Evolutionary conservation across 225 moss, liverwort and hornwort species (phyloP).

Genomic region (Physcomitrellopsis africana): DNA sequence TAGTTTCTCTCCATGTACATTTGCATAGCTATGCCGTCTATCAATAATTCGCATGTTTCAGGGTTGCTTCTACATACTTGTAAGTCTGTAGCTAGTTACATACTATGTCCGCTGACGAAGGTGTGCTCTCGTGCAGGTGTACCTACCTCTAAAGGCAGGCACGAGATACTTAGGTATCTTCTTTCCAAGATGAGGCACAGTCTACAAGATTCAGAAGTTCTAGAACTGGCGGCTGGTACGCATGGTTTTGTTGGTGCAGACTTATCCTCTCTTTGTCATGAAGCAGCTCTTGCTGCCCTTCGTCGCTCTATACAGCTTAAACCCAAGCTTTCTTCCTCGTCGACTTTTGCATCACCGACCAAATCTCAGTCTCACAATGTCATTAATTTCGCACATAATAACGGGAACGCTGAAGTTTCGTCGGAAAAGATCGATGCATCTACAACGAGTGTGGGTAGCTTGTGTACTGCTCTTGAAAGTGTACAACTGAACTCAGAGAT

Average conservation of each 20-base stretch:
- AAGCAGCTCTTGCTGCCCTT: conserved; percentile 92
- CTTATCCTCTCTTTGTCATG: conserved; percentile 84
- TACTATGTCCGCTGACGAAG: conserved; percentile 7
- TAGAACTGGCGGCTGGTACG: conserved; percentile 79
- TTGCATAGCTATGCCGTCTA: conserved; percentile 2
- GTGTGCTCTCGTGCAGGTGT: conserved; percentile 62
- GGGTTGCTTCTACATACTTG: conserved; percentile 9
- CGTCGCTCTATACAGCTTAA: conserved; percentile 50
- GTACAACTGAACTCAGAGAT: conserved; percentile 25
- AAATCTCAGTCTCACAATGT: conserved; percentile 21
- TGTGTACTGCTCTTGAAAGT: conserved; percentile 48
- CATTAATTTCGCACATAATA: conserved; percentile 7
- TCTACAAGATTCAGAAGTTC: conserved; percentile 58
- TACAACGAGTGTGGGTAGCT: conserved; percentile 27
- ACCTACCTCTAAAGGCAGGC: conserved; percentile 83
- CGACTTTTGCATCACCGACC: conserved; percentile 13
- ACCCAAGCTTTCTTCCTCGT: conserved; percentile 12
- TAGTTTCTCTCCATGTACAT: conserved; percentile 12
- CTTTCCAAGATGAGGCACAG: conserved; percentile 70
- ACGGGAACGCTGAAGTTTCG: conserved; percentile 13
- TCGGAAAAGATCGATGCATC: conserved; percentile 2
- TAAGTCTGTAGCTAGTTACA: neutral
- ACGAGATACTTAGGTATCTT: conserved; percentile 69
- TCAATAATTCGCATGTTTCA: neutral
- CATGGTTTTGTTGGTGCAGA: conserved; percentile 99